Evolutionary conservation across 768 basidiomycete species (phyloP).

Genomic region (Trametes punicea): DNA sequence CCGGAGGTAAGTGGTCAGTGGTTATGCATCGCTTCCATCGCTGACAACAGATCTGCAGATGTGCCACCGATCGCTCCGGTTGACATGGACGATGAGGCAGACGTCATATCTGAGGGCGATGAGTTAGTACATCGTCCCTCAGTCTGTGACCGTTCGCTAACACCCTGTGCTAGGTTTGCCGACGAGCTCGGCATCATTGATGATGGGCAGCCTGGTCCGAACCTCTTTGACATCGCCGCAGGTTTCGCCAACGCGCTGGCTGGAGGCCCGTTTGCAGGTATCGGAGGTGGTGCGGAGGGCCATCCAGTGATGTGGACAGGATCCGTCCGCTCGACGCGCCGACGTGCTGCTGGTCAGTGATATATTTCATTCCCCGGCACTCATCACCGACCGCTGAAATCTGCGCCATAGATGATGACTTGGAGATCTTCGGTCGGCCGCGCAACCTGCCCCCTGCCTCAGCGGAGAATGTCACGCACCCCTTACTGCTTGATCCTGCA

Average conservation of each 20-base stretch:
- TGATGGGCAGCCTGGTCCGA: constrained; percentile 18
- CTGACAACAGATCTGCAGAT: constrained; percentile 7
- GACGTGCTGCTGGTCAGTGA: constrained; percentile 42
- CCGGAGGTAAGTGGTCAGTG: constrained; percentile 49
- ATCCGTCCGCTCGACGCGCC: constrained; percentile 50
- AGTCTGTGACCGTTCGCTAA: not conserved
- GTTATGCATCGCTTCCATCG: not conserved
- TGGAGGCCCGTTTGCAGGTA: constrained; percentile 1
- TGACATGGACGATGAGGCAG: constrained; percentile 32
- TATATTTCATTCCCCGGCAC: constrained; percentile 1
- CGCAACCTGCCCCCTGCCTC: constrained; percentile 49
- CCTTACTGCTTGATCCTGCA: constrained; percentile 69
- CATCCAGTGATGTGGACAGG: constrained; percentile 29
- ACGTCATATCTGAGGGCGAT: constrained; percentile 31
- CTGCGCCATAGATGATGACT: constrained; percentile 46
- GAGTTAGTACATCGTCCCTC: constrained; percentile 25
- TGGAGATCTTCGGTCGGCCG: constrained; percentile 61
- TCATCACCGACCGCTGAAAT: not conserved
- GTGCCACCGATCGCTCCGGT: constrained; percentile 29
- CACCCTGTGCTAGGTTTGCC: constrained; percentile 24
- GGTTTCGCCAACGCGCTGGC: constrained; percentile 40
- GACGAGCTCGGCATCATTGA: constrained; percentile 34
- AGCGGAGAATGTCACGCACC: constrained; percentile 77
- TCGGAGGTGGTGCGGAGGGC: constrained; percentile 36
- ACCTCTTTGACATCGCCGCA: constrained; percentile 54